Conservation (phyloP, 2,329 filamentous ascomycete genomes). For the Aspergillus terreus region DNA sequence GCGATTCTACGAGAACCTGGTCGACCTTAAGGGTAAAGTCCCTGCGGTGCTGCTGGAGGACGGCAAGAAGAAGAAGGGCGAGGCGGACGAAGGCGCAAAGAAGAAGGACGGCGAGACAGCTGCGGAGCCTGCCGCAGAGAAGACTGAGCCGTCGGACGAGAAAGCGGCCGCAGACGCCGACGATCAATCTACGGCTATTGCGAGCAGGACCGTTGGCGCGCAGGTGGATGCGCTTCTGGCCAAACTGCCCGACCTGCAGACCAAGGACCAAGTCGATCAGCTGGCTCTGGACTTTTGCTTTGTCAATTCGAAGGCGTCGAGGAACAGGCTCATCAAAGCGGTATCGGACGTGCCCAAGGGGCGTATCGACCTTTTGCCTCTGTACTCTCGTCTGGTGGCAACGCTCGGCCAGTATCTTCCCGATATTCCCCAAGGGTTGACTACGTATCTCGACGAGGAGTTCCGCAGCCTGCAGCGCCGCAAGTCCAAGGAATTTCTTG, state of each 20-base stretch:
- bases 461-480: slow-evolving; percentile 94
- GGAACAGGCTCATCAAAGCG: slow-evolving; percentile 88
- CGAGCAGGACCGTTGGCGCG: slow-evolving; percentile 94
- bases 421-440: slow-evolving; percentile 87
- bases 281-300: slow-evolving; percentile 96
- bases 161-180: slow-evolving; percentile 60
- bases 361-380: slow-evolving; percentile 81
- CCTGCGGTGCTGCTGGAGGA: slow-evolving; percentile 92
- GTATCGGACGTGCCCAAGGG: slow-evolving; percentile 94
- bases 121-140: slow-evolving; percentile 43
- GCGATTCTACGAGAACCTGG: slow-evolving; percentile 94
- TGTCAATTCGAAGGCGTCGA: slow-evolving; percentile 94
- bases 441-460: slow-evolving; percentile 90
- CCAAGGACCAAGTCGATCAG: slow-evolving; percentile 87
- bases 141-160: slow-evolving; percentile 33
- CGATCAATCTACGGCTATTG: slow-evolving; percentile 88
- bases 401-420: slow-evolving; percentile 92
- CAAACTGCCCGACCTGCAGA: slow-evolving; percentile 84
- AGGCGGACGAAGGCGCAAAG: slow-evolving; percentile 75
- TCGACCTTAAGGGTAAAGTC: slow-evolving; percentile 93
- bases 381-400: slow-evolving; percentile 88
- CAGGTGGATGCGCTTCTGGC: slow-evolving; percentile 90
- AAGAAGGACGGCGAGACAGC: slow-evolving; percentile 61
- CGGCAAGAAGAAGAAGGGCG: slow-evolving; percentile 85
- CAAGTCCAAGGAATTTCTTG: slow-evolving; percentile 96